These are phyloP conservation scores for Panaeolus papilionaceus DNA, from an alignment of 768 basidiomycete species.

Conservation along the genomic window DNA sequence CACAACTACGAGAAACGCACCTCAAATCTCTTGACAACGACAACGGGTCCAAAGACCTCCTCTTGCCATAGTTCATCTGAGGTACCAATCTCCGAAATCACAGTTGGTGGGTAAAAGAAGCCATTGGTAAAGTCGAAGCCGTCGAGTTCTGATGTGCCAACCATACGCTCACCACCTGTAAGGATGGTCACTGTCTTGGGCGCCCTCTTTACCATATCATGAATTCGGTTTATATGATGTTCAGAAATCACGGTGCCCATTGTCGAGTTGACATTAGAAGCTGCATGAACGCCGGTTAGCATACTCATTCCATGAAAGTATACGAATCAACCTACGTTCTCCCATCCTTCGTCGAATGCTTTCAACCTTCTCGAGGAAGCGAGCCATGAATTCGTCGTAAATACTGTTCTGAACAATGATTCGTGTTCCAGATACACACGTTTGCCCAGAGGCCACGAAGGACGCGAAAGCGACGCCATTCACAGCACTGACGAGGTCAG, in stretches of 20 bases:
- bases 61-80: conserved; percentile 79
- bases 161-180: conserved; percentile 71
- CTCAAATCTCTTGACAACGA: conserved; percentile 59
- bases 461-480: conserved; percentile 86
- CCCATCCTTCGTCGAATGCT: conserved; percentile 77
- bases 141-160: conserved; percentile 67
- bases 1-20: conserved; percentile 30
- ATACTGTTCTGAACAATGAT: conserved; percentile 74
- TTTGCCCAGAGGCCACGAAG: conserved; percentile 89
- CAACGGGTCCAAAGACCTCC: conserved; percentile 89
- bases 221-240: conserved; percentile 68
- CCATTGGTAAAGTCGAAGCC: conserved; percentile 74
- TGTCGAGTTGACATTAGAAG: conserved; percentile 68
- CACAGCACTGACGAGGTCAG: conserved; percentile 73
- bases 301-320: conserved; percentile 5
- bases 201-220: conserved; percentile 55
- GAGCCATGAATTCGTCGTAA: conserved; percentile 70
- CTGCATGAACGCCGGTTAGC: conserved; percentile 42
- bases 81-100: conserved; percentile 62
- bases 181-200: conserved; percentile 51
- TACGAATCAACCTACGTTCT: conserved; percentile 57
- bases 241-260: conserved; percentile 85
- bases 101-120: conserved; percentile 81
- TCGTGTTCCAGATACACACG: conserved; percentile 92
- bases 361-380: conserved; percentile 66